Percentiles rank a stretch among this genome's conserved stretches.
Evolutionary conservation across 768 basidiomycete species (phyloP).

Genomic region (Mycena kentingensis): DNA sequence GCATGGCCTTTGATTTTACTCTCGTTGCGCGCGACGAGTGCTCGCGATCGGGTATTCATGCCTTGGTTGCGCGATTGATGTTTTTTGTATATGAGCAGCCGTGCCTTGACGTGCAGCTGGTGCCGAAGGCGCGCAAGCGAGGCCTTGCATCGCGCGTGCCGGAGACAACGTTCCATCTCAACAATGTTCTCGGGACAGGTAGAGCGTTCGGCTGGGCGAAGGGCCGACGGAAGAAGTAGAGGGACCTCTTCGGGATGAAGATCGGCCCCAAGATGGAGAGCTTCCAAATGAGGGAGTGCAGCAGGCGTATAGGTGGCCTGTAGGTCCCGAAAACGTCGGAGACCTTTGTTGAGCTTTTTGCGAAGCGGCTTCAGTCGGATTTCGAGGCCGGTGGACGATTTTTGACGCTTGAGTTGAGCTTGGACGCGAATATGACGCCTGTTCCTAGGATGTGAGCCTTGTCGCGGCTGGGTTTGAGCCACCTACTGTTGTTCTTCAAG

Average conservation of each 20-base stretch:
- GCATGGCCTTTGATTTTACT: constrained; percentile 4
- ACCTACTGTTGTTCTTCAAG: too few species aligned
- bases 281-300: background rate
- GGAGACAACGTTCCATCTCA: constrained; percentile 1
- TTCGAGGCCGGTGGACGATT: background rate
- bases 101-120: constrained; percentile 8
- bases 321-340: background rate
- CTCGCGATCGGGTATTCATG: constrained; percentile 1
- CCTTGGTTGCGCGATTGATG: constrained; percentile 4
- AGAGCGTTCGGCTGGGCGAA: background rate
- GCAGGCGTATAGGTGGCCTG: background rate
- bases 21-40: constrained; percentile 3
- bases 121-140: constrained; percentile 9
- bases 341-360: background rate
- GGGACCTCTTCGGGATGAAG: background rate
- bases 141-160: constrained; percentile 8
- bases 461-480: too few species aligned
- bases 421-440: too few species aligned
- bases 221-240: background rate
- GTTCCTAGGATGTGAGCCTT: too few species aligned
- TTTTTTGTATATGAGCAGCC: background rate
- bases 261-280: background rate
- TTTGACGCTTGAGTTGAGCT: too few species aligned
- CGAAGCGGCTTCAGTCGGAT: background rate
- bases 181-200: background rate